Percentiles rank a stretch among this genome's conserved stretches.
These are phyloP conservation scores for Tylopilus sp. DNA, from an alignment of 768 basidiomycete species.

Conservation along the genomic window DNA sequence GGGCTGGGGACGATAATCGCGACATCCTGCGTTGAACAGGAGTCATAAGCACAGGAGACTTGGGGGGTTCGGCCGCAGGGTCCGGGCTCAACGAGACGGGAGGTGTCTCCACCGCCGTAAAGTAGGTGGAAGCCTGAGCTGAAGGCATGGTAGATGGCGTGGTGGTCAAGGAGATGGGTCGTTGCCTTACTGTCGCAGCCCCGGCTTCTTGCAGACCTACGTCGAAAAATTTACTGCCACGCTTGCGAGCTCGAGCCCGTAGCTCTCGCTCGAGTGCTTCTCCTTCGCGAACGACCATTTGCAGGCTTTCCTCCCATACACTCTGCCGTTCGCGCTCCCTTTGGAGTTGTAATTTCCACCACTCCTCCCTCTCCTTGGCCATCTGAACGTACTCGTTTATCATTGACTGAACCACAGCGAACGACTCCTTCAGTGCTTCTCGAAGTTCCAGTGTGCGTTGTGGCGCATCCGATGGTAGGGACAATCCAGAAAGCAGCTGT, in stretches of 20 bases:
- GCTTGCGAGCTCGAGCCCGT: slow-evolving; percentile 51
- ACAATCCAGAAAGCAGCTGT: slow-evolving; percentile 55
- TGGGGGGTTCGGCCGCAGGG: slow-evolving; percentile 1
- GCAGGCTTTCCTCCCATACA: slow-evolving; percentile 90
- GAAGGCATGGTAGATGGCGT: slow-evolving; percentile 13
- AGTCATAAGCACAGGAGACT: slow-evolving; percentile 14
- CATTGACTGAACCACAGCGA: slow-evolving; percentile 53
- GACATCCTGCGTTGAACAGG: slow-evolving; percentile 22
- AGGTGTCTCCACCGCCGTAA: slow-evolving; percentile 23
- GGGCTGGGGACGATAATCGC: slow-evolving; percentile 12
- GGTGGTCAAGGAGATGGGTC: slow-evolving; percentile 16
- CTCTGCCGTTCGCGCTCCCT: slow-evolving; percentile 59
- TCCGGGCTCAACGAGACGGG: slow-evolving; percentile 7
- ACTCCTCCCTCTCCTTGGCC: slow-evolving; percentile 75
- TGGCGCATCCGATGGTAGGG: slow-evolving; percentile 30
- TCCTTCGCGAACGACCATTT: slow-evolving; percentile 81
- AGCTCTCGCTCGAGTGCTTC: slow-evolving; percentile 82
- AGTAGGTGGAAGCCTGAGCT: slow-evolving; percentile 18
- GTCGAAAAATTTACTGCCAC: slow-evolving; percentile 58
- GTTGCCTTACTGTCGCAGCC: slow-evolving; percentile 18
- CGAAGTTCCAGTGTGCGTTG: slow-evolving; percentile 33
- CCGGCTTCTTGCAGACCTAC: slow-evolving; percentile 23
- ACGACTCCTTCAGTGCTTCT: slow-evolving; percentile 57
- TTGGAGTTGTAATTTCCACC: slow-evolving; percentile 64
- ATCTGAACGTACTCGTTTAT: slow-evolving; percentile 68